Evolutionary conservation across 2,329 filamentous ascomycete genomes (phyloP).

Genomic region (Ceratocystis alfenasii): DNA sequence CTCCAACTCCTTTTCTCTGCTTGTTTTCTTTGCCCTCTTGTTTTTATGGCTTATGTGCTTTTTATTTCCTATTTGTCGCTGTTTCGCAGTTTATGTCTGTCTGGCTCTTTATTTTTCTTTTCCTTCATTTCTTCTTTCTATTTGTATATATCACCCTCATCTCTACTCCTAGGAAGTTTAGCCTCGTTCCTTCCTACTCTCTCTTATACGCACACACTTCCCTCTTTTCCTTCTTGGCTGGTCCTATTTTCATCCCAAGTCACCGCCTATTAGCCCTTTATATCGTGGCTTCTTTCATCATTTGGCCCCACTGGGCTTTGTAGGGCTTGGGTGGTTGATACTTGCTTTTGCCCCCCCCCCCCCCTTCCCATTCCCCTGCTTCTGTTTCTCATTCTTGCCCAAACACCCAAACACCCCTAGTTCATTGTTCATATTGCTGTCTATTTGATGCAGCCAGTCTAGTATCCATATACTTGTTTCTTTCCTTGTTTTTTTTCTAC

Average conservation of each 20-base stretch:
- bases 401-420: background rate
- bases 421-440: background rate
- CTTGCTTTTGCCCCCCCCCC: background rate
- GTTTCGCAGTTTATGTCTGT: slow-evolving; percentile 1
- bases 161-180: too few relatives aligned
- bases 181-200: background rate
- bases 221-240: background rate
- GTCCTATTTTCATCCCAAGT: background rate
- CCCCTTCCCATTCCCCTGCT: background rate
- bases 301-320: background rate
- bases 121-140: background rate
- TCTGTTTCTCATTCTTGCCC: too few relatives aligned
- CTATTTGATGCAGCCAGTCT: background rate
- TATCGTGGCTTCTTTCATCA: background rate
- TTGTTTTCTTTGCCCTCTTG: background rate
- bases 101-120: background rate
- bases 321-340: background rate
- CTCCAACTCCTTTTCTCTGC: slow-evolving; percentile 4
- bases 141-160: background rate
- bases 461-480: slow-evolving; percentile 5
- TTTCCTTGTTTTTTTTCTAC: background rate
- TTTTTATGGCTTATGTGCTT: background rate
- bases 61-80: background rate
- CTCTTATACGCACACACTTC: background rate
- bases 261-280: background rate